Evolutionary conservation across 1,284 basidiomycete species (phyloP).

Genomic region (Mixia osmundae): DNA sequence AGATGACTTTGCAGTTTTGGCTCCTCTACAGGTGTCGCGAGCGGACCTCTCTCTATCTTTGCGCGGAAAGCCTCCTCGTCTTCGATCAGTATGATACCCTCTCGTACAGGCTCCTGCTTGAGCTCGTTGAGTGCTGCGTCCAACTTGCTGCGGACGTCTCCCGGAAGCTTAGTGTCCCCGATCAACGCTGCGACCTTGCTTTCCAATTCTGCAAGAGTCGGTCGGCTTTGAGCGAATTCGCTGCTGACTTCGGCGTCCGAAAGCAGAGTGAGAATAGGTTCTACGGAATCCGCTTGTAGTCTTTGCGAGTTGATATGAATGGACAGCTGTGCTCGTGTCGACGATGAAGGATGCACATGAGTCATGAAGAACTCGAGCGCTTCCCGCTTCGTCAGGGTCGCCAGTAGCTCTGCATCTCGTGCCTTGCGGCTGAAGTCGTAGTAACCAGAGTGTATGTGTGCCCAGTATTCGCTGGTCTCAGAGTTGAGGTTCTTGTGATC

Average conservation of each 20-base stretch:
- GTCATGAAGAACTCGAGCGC: slow-evolving; percentile 34
- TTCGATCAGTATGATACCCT: neutral
- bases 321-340: slow-evolving; percentile 11
- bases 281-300: slow-evolving; percentile 1
- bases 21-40: neutral
- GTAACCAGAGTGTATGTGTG: slow-evolving; percentile 46
- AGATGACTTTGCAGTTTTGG: neutral
- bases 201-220: neutral
- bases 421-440: slow-evolving; percentile 46
- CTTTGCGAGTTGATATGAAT: slow-evolving; percentile 16
- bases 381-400: slow-evolving; percentile 46
- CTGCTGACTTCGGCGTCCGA: neutral
- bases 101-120: neutral
- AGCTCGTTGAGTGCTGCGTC: neutral
- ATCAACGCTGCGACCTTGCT: neutral
- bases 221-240: neutral
- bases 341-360: slow-evolving; percentile 9
- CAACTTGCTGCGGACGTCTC: neutral
- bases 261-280: neutral
- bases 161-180: neutral
- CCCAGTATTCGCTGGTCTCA: slow-evolving; percentile 40
- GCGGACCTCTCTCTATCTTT: neutral
- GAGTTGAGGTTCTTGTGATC: slow-evolving; percentile 43
- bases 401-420: slow-evolving; percentile 42
- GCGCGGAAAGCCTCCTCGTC: neutral